Evolutionary conservation across 768 basidiomycete species (phyloP).

Genomic region (Pseudohyphozyma bogoriensis): DNA sequence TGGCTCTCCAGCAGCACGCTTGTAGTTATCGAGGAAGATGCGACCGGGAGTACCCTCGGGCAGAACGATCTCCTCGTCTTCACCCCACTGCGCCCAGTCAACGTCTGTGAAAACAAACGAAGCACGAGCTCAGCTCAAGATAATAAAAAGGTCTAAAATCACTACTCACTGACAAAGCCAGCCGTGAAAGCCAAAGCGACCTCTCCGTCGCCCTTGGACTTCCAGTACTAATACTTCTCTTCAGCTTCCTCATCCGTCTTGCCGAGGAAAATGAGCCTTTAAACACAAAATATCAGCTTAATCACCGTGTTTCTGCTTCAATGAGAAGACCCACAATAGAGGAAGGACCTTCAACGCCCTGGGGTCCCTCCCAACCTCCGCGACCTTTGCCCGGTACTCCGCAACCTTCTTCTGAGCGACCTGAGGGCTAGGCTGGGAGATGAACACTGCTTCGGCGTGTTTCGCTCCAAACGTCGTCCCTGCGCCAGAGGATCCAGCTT

Average conservation of each 20-base stretch:
- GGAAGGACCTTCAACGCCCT: neutral
- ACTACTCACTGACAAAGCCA: neutral
- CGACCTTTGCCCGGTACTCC: neutral
- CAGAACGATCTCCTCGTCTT: neutral
- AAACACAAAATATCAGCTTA: too few species aligned
- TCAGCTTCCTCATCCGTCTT: neutral
- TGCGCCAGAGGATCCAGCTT: conserved; percentile 2
- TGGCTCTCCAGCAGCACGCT: neutral
- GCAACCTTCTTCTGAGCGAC: neutral
- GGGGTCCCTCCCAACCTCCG: conserved; percentile 1
- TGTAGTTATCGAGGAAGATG: neutral
- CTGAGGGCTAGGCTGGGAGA: neutral
- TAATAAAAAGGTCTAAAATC: neutral
- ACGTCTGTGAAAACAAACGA: neutral
- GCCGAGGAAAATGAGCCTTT: neutral
- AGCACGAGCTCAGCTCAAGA: neutral
- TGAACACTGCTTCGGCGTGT: conserved; percentile 6
- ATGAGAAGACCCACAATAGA: neutral
- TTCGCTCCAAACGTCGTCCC: neutral
- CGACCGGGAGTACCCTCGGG: neutral
- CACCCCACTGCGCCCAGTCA: neutral
- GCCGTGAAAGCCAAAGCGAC: neutral
- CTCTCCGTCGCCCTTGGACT: neutral
- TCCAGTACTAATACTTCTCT: neutral
- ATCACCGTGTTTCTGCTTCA: too few species aligned